Evolutionary conservation across 345 rosid genomes (phyloP).

Genomic region (Eutrema heterophyllum): DNA sequence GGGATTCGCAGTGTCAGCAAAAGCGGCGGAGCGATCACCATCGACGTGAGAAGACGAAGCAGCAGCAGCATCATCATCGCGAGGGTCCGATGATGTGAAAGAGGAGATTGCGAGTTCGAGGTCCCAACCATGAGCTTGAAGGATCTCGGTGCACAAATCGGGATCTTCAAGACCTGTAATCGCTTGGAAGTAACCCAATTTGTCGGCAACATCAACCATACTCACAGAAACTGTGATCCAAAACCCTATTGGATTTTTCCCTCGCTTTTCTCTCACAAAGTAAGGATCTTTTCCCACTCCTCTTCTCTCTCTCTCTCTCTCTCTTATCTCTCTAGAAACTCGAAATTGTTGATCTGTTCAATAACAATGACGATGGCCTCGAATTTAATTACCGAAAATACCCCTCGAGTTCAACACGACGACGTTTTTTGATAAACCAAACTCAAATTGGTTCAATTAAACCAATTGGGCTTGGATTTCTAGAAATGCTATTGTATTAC

Average conservation of each 20-base stretch:
- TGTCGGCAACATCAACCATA: constrained; percentile 87
- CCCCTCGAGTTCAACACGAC: background rate
- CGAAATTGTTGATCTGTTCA: constrained; percentile 21
- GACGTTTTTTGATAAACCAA: background rate
- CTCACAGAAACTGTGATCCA: background rate
- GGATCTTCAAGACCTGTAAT: constrained; percentile 89
- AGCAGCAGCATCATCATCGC: background rate
- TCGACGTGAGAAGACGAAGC: constrained; percentile 22
- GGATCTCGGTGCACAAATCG: constrained; percentile 92
- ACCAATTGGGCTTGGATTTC: background rate
- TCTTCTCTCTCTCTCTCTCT: background rate
- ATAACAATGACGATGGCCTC: constrained; percentile 8
- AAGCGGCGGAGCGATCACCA: background rate
- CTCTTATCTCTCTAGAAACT: constrained; percentile 18
- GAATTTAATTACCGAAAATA: background rate
- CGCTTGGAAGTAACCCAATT: constrained; percentile 86
- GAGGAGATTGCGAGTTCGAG: constrained; percentile 95
- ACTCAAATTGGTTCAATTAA: background rate
- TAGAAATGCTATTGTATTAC: no score
- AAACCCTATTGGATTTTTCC: background rate
- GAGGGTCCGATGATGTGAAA: constrained; percentile 43
- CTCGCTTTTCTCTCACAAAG: constrained; percentile 4
- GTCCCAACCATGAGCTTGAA: constrained; percentile 96
- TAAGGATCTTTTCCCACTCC: constrained; percentile 2
- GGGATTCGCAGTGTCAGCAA: constrained; percentile 28